Evolutionary conservation across 352 stramenopile genomes (phyloP).

Genomic region (Aphanomyces cochlioides): DNA sequence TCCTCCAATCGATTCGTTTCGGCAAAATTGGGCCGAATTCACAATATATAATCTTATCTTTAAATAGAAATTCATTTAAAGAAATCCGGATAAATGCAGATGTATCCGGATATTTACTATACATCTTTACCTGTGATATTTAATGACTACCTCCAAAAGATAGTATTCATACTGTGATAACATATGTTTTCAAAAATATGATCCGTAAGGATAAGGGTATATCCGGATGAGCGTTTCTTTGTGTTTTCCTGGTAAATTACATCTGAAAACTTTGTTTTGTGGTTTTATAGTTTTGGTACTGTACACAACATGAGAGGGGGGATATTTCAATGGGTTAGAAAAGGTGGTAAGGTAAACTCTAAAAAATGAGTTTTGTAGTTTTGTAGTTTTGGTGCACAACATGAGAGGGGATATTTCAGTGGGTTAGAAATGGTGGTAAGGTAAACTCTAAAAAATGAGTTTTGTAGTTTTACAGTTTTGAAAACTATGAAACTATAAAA

Average conservation of each 20-base stretch:
- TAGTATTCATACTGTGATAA: slow-evolving; percentile 24
- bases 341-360: slow-evolving; percentile 24
- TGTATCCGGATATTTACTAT: slow-evolving; percentile 21
- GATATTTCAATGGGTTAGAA: slow-evolving; percentile 12
- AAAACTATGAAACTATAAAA: slow-evolving; percentile 27
- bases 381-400: slow-evolving; percentile 20
- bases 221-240: slow-evolving; percentile 24
- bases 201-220: slow-evolving; percentile 11
- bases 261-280: slow-evolving; percentile 19
- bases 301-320: slow-evolving; percentile 20
- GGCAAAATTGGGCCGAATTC: too few relatives aligned
- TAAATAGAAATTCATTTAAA: slow-evolving; percentile 25
- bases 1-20: too few relatives aligned
- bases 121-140: slow-evolving; percentile 26
- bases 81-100: slow-evolving; percentile 23
- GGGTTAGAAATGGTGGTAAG: slow-evolving; percentile 23
- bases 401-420: slow-evolving; percentile 14
- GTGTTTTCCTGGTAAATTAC: slow-evolving; percentile 26
- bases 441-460: slow-evolving; percentile 25
- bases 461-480: slow-evolving; percentile 24
- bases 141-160: slow-evolving; percentile 22
- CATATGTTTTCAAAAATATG: slow-evolving; percentile 15
- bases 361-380: slow-evolving; percentile 26
- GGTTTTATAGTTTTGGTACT: slow-evolving; percentile 4
- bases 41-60: slow-evolving; percentile 26